Conservation (phyloP, 2,329 filamentous ascomycete genomes). For the Exophiala sp. region DNA sequence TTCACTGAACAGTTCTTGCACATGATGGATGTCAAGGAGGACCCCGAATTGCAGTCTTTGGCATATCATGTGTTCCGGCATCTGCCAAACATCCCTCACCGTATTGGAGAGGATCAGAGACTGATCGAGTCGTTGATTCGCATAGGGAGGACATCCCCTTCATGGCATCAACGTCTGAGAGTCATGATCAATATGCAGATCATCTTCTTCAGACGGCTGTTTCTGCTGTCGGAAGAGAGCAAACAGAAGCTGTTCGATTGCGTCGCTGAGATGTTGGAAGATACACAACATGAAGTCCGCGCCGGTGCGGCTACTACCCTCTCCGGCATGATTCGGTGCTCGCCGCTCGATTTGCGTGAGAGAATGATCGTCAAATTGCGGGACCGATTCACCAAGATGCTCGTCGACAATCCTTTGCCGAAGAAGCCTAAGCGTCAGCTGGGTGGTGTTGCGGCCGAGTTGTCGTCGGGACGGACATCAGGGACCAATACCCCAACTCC, state of each 20-base stretch:
- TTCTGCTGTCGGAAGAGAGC: conserved; percentile 69
- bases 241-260: conserved; percentile 79
- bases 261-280: conserved; percentile 91
- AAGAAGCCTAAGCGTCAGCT: conserved; percentile 49
- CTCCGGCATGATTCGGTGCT: conserved; percentile 97
- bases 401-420: conserved; percentile 81
- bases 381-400: conserved; percentile 67
- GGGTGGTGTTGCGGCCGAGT: conserved; percentile 33
- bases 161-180: conserved; percentile 92
- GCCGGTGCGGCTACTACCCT: conserved; percentile 87
- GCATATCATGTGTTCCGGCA: conserved; percentile 97
- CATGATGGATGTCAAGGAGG: conserved; percentile 99
- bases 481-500: conserved; percentile 46
- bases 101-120: conserved; percentile 71
- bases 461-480: conserved; percentile 39
- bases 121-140: conserved; percentile 83
- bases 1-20: conserved; percentile 92
- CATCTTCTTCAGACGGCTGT: conserved; percentile 93
- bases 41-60: conserved; percentile 86
- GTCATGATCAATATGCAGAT: conserved; percentile 98
- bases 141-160: conserved; percentile 74
- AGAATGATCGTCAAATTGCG: conserved; percentile 71
- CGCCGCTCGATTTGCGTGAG: conserved; percentile 70
- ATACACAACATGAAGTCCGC: conserved; percentile 87
- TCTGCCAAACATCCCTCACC: conserved; percentile 89